Evolutionary conservation across 202 grass and related monocot species (phyloP), one percentile per base, ranked within the genome.

Genomic region (Dendrocalamus latiflorus): DNA sequence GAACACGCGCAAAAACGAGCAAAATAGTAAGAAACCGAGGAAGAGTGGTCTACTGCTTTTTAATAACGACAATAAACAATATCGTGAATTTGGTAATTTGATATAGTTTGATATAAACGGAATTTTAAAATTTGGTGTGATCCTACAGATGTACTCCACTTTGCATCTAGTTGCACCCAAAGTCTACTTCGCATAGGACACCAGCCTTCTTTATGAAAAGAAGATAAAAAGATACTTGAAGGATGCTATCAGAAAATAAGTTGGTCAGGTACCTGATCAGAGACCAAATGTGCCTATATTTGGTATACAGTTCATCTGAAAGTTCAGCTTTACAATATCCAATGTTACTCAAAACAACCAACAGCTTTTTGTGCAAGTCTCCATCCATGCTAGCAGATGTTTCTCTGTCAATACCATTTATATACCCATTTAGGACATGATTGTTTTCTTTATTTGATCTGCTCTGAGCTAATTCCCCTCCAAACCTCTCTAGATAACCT

Each of bases 281-380:
- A 38, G 85, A 88, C 96, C 96, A 99, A 79, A 99, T 94, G 75
- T 99, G 91, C 81, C 91, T 96, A 87, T 99, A 99, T 87, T 89
- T 94, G 38, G 17, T 78, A 60, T 99, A 96, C 81, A 99, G 84
- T 77, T 88, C 80, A 78, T 88, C 69, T 64, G 96, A 99, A 85
- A 99, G 91, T 67, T 99, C 96, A 59, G 79, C 86, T 92, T 94
- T 99, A 64, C 96, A 99, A 84, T 93, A 96, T 38, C 96, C 96
- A 89, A 99, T 99, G 74, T 99, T 99, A 90, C 96, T 96, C 87
- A 99, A 81, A 92, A 99, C 88, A 86, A 99, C 89, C 58, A 99
- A 72, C 53, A 99, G 88, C 57, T 99, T 99, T 82, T 93, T 95
- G 72, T 92, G 83, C 33, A 83, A 87, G 75, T 86, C 89, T 42